phyloP scores from a whole-genome alignment of 495 filamentous ascomycete species.

The Sporormia fimetaria region DNA sequence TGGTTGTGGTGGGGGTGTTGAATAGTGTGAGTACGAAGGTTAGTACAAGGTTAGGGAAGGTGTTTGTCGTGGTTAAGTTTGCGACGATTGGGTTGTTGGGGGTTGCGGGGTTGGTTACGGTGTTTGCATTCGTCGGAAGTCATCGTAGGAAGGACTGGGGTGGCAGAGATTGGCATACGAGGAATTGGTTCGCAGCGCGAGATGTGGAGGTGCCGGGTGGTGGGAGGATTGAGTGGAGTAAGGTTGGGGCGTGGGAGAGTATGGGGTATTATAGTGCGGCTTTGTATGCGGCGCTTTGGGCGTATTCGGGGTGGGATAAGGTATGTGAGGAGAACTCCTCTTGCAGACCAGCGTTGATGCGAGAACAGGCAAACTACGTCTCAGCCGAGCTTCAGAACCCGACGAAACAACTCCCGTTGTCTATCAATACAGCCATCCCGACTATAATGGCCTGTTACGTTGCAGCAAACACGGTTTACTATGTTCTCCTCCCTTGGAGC shows the following conservation, averaged over 20 bases:
- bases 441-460: conserved; percentile 46
- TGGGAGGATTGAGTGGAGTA: conserved; percentile 39
- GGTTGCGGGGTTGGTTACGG: conserved; percentile 38
- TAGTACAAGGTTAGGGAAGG: conserved; percentile 42
- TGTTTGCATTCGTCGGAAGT: conserved; percentile 31
- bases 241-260: conserved; percentile 38
- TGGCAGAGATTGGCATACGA: conserved; percentile 42
- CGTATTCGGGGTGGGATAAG: conserved; percentile 51
- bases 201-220: conserved; percentile 38
- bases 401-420: conserved; percentile 42
- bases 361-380: conserved; percentile 41
- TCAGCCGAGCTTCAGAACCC: conserved; percentile 42
- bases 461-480: conserved; percentile 43
- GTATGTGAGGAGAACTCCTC: conserved; percentile 26
- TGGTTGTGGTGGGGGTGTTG: conserved; percentile 38
- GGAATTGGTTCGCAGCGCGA: conserved; percentile 40
- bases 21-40: conserved; percentile 48
- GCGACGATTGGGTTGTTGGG: conserved; percentile 38
- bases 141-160: conserved; percentile 32
- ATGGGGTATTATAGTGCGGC: conserved; percentile 44
- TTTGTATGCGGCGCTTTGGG: conserved; percentile 46
- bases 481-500: conserved; percentile 45
- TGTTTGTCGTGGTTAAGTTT: conserved; percentile 45
- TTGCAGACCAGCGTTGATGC: neutral
- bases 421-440: conserved; percentile 45